Base-by-base conservation (phyloP, 2,329 filamentous ascomycete species). In the Cadophora sp. region DNA sequence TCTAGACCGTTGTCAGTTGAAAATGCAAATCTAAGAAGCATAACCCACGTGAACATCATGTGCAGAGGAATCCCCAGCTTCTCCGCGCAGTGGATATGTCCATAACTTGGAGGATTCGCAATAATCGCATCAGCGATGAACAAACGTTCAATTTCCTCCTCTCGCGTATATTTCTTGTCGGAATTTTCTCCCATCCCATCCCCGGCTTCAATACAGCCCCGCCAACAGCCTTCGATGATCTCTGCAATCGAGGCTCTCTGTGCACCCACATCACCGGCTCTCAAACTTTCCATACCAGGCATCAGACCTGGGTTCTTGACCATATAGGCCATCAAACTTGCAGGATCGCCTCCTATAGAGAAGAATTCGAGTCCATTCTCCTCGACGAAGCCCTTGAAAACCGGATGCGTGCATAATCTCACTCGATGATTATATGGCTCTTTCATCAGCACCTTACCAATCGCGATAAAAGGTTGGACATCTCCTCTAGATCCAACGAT, bases 61-160 rank as follows among this genome's bases (percentile, higher is more conserved):
- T 94, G 91, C 9, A 93, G 76, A 0, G 91, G 91, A 61, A 93
- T 88, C 0, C 90, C 91, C 74, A 93, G 79, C 78, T 91, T 92
- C 79, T 94, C 90, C 0, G 91, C 91, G 68, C 90, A 86, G 74
- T 94, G 91, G 2, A 93, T 83, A 74, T 93, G 91, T 0, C 89
- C 91, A 79, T 93, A 93, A 73, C 89, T 92, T 0, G 91, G 91
- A 2, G 91, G 91, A 69, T 94, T 93, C 1, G 91, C 91, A 73
- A 93, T 92, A 72, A 94, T 93, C 62, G 87, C 90, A 79, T 94
- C 93, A 0, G 93, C 94, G 51, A 97, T 89, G 76, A 97, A 97
- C 0, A 92, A 92, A 72, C 64, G 72, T 64, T 75, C 76, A 63
- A 48, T 77, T 74, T 27, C 73, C 72, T 19, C 62, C 62, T 34